Percentiles rank a stretch among this genome's conserved stretches.
phyloP scores from a whole-genome alignment of 1,284 basidiomycete species.

The Ustilago trichophora region DNA sequence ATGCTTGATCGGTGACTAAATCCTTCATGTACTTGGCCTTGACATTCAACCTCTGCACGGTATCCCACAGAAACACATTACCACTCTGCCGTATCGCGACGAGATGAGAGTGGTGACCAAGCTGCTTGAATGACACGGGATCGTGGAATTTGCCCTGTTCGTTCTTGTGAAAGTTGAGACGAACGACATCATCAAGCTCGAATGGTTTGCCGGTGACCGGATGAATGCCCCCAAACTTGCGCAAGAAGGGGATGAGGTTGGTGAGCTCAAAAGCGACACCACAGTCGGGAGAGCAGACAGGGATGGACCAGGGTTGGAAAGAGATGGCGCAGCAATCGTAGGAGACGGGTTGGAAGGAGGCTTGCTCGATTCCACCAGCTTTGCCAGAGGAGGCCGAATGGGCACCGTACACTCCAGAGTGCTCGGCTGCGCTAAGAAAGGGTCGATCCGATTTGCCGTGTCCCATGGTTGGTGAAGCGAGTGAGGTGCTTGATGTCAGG shows the following conservation, averaged over 20 bases:
- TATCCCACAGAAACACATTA: slow-evolving; percentile 88
- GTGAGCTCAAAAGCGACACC: slow-evolving; percentile 63
- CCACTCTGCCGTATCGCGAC: slow-evolving; percentile 71
- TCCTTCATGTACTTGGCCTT: slow-evolving; percentile 79
- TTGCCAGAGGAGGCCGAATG: slow-evolving; percentile 53
- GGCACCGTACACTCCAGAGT: slow-evolving; percentile 56
- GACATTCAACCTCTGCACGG: slow-evolving; percentile 73
- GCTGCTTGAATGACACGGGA: slow-evolving; percentile 69
- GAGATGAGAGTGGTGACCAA: slow-evolving; percentile 70
- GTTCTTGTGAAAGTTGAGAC: slow-evolving; percentile 80
- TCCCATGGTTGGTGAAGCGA: slow-evolving; percentile 36
- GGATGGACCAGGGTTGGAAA: slow-evolving; percentile 87
- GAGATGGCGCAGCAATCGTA: slow-evolving; percentile 93
- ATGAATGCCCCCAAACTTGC: slow-evolving; percentile 74
- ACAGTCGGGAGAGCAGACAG: slow-evolving; percentile 82
- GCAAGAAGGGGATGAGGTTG: slow-evolving; percentile 91
- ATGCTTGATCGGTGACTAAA: slow-evolving; percentile 80
- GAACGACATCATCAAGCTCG: slow-evolving; percentile 80
- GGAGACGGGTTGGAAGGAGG: slow-evolving; percentile 71
- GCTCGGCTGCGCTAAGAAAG: slow-evolving; percentile 57
- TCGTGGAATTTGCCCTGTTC: slow-evolving; percentile 62
- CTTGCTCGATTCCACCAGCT: slow-evolving; percentile 69
- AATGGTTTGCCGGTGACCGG: slow-evolving; percentile 87
- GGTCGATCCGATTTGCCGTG: slow-evolving; percentile 61
- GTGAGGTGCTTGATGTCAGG: neutral